A percentile compares a stretch with the other conserved stretches of the same genome.
Conservation (phyloP, 129 eudicot species). For the Solidago caesia region DNA sequence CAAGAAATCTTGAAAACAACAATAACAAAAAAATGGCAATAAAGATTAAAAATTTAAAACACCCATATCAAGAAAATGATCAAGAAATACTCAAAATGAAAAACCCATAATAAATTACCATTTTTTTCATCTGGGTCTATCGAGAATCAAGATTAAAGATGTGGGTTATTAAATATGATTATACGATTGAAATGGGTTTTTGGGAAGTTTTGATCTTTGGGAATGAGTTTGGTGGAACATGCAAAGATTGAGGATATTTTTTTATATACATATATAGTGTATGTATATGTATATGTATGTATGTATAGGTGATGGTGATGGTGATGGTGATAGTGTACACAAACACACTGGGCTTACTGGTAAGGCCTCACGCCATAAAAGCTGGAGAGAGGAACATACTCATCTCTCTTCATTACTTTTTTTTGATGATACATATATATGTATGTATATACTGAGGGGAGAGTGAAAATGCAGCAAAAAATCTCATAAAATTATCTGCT, state of each 20-base stretch:
- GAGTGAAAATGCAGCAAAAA: constrained; percentile 21
- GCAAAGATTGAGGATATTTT: constrained; percentile 58
- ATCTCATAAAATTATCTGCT: constrained; percentile 18
- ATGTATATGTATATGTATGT: constrained; percentile 19
- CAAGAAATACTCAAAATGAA: constrained; percentile 21
- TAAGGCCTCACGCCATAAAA: constrained; percentile 78
- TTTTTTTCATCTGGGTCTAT: constrained; percentile 44
- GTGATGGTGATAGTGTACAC: constrained; percentile 42
- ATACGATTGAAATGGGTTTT: constrained; percentile 39
- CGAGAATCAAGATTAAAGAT: constrained; percentile 33
- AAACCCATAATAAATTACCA: constrained; percentile 45
- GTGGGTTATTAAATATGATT: constrained; percentile 34
- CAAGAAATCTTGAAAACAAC: constrained; percentile 29
- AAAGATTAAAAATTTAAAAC: constrained; percentile 32
- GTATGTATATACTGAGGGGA: neutral
- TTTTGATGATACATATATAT: neutral
- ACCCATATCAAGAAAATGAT: constrained; percentile 48
- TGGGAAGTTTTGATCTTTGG: constrained; percentile 31
- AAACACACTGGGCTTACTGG: constrained; percentile 49
- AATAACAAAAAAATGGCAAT: constrained; percentile 13
- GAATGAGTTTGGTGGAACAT: constrained; percentile 71
- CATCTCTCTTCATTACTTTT: constrained; percentile 42
- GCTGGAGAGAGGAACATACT: constrained; percentile 63
- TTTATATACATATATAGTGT: constrained; percentile 30
- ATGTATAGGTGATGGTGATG: constrained; percentile 24